Base-by-base conservation (phyloP, 208 protist species). In the Phytomonas sp. region DNA sequence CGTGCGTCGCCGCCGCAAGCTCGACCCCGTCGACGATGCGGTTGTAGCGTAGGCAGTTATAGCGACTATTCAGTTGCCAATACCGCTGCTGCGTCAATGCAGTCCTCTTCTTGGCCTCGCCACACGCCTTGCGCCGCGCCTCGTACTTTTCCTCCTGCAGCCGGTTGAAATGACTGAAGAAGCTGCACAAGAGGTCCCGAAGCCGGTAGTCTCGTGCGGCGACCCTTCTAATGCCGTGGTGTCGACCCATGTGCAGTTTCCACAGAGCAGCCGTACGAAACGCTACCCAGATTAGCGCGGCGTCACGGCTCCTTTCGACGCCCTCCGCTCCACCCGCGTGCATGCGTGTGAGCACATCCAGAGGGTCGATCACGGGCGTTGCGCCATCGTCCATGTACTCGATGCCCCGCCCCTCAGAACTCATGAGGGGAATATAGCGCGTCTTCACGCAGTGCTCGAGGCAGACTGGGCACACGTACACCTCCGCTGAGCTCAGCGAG, bases 1-100 rank as follows among this genome's bases (percentile, higher is more conserved):
- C 26, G 17, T 13, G 17, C 62, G 32, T 20, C 32, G 62, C 26
- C 51, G 66, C 53, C 0, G 61, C 83, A n/a, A 62, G 66, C 71
- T 91, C 82, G 20, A 79, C 70, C 6, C 77, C 75, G 17, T 89
- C 85, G 8, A 96, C 88, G 26, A 96, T 69, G 29, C 91, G 72
- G 71, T 96, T 96, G 78, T 94, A 96, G 4, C 91, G 88, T 17
- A 94, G 70, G 4, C 82, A 75, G 69, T 96, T 96, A 71, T 92
- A 96, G 23, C 87, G 77, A 1, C 86, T 88, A 68, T 91, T 85
- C 0, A 91, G 62, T 46, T 85, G 71, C 87, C 88, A 96, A 66
- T 96, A 96, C 8, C 86, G 82, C 61, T 87, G 74, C 20, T 87
- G 77, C 2, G 88, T 91, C 23, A 91, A 65, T 13, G 79, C 60